Evolutionary conservation across 768 basidiomycete species (phyloP), one percentile per base, ranked within the genome.

Genomic region (Botryobasidium botryosum): DNA sequence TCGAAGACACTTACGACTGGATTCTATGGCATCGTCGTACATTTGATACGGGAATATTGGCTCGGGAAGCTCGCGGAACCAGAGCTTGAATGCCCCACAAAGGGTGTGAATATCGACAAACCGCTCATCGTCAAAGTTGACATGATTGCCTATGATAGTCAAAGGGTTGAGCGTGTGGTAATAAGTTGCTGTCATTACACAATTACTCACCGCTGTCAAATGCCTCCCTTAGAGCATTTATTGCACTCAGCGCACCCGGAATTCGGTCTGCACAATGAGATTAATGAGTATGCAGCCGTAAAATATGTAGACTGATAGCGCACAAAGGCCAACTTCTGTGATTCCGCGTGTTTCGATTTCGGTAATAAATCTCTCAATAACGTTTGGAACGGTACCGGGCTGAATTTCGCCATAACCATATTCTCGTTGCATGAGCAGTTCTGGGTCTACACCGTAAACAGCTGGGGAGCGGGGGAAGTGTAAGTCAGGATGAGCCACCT

Each of bases 311-410:
- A 23, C 43, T 25, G n/a, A 28, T 15, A 35, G 67, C 79, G 53
- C 59, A 83, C 84, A 88, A 23, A 88, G 82, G 13, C 85, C 85
- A 50, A 80, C 74, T 66, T 88, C 85, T 15, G 64, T 72, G 51
- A 88, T 61, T 10, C 85, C 85, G 44, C 83, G 75, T 5, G 62
- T 52, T 59, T 88, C 85, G 17, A 88, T 71, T 57, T 82, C 83
- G 1, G 54, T 52, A 38, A 88, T 60, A 56, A 79, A 79, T 44
- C 68, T 68, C 46, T 75, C 68, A 25, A 88, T 66, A 44, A 84
- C 64, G 6, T 61, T 65, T 15, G 85, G 85, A 40, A 88, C 61
- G 4, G 72, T 62, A 0, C 77, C 80, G 20, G 70, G 64, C 12
- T 60, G 61, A 15, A 78, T 58, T 2, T 71, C 64, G 12, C 58